Evolutionary conservation across 2,329 filamentous ascomycete species (phyloP), one percentile per base, ranked within the genome.

Genomic region (Aspergillus uvarum): DNA sequence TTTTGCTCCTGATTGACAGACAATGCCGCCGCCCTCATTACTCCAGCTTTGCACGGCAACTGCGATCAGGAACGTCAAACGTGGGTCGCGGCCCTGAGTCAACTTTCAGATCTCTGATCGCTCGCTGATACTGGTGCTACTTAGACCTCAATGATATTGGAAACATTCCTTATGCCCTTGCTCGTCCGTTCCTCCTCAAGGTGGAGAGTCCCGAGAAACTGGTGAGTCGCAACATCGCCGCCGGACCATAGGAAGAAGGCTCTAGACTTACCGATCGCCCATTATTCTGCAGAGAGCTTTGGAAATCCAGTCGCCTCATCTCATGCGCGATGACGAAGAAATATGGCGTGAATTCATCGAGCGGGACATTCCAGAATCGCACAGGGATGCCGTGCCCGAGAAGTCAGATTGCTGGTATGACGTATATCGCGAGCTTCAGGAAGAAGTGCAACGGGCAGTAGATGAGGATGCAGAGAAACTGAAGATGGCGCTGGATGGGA

Each of bases 301-400:
- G 60, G 93, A 97, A 77, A 63, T 83, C 54, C 87, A 87, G 70
- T 93, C 88, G 5, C 90, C 92, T 0, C 91, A 96, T 64, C 83
- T 97, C 54, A 81, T 85, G 62, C 86, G 86, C 42, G 81, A 89
- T 58, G 87, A 87, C 44, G 83, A 80, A 21, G 89, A 92, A 67
- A 80, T 94, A 62, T 97, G 94, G 94, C 77, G 86, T 47, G 83
- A 85, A 29, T 85, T 97, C 69, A 95, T 98, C 74, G 84, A 85
- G 54, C 85, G 87, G 51, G 87, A 96, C 68, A 90, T 96, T 63
- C 87, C 87, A 2, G 79, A 85, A 58, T 88, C 87, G 74, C 81
- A 87, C 47, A 86, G 89, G 70, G 84, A 85, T 26, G 85, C 87
- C 66, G 80, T 85, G 24, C 90, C 90, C 0, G 82, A 82, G 58